Conservation (phyloP, 148 eudicot genomes). For the Rhododendron ferrugineum region DNA sequence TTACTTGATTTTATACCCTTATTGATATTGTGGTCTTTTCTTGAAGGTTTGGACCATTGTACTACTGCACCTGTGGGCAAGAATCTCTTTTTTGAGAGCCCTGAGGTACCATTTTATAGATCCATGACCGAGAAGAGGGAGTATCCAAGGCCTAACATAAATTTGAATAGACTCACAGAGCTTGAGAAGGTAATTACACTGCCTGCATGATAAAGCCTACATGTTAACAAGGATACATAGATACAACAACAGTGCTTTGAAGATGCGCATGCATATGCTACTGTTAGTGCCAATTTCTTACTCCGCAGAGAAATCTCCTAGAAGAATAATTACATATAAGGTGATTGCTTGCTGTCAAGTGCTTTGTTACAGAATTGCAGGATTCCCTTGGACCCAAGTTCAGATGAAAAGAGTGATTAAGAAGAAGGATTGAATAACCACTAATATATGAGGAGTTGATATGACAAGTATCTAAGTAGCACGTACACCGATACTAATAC, state of each 20-base stretch:
- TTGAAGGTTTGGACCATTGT: slow-evolving; percentile 60
- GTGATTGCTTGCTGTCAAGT: neutral
- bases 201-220: neutral
- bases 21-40: neutral
- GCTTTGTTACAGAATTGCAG: neutral
- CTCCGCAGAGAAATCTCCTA: neutral
- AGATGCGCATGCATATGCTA: neutral
- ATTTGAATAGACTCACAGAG: slow-evolving; percentile 69
- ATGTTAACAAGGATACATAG: neutral
- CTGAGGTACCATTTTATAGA: slow-evolving; percentile 35
- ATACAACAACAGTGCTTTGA: neutral
- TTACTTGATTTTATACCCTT: slow-evolving; percentile 4
- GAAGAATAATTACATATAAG: neutral
- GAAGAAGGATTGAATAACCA: neutral
- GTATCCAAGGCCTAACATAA: slow-evolving; percentile 42
- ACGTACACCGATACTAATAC: neutral
- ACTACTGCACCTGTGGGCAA: slow-evolving; percentile 54
- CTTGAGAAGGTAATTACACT: slow-evolving; percentile 60
- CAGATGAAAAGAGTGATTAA: neutral
- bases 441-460: neutral
- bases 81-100: slow-evolving; percentile 39
- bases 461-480: neutral
- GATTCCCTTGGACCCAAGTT: neutral
- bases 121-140: slow-evolving; percentile 59
- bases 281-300: neutral